These are phyloP conservation scores for Microbotryum violaceum DNA, from an alignment of 1,284 basidiomycete genomes.

Conservation along the genomic window DNA sequence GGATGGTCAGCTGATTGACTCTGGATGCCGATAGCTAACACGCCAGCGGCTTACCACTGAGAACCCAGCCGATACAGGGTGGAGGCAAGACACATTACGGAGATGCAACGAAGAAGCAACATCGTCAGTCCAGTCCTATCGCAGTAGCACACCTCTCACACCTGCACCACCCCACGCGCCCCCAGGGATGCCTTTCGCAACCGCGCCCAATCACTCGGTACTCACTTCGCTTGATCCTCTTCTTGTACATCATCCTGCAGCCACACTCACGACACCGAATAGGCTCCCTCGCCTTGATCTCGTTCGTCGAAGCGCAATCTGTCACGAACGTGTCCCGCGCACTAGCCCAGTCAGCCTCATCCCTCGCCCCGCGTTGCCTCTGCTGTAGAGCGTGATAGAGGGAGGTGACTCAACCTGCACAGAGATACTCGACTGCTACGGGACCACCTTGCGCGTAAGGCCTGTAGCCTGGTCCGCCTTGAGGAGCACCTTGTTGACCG, in stretches of 20 bases:
- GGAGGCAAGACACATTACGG: too few relatives aligned
- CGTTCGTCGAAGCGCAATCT: conserved; percentile 93
- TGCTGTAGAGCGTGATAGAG: conserved; percentile 15
- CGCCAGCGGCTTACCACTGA: conserved; percentile 13
- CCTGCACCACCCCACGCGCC: too few relatives aligned
- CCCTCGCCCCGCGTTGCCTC: neutral
- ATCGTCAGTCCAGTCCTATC: too few relatives aligned
- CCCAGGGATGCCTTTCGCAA: too few relatives aligned
- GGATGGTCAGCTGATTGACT: neutral
- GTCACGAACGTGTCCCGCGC: neutral
- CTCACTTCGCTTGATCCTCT: conserved; percentile 88
- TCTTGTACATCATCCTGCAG: conserved; percentile 99
- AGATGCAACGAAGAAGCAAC: too few relatives aligned
- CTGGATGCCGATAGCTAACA: neutral
- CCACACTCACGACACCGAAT: conserved; percentile 96
- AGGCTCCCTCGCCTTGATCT: conserved; percentile 85
- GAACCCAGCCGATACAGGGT: too few relatives aligned
- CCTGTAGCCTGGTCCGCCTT: neutral
- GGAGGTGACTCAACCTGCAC: conserved; percentile 61
- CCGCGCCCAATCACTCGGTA: conserved; percentile 31
- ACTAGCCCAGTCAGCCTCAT: neutral
- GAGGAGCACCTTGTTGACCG: neutral
- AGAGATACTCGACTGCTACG: conserved; percentile 69
- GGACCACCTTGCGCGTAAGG: neutral
- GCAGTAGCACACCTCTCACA: too few relatives aligned